Percentiles rank a stretch among this genome's conserved stretches.
phyloP scores from a whole-genome alignment of 164 flowering plant species.

The Malania oleifera region DNA sequence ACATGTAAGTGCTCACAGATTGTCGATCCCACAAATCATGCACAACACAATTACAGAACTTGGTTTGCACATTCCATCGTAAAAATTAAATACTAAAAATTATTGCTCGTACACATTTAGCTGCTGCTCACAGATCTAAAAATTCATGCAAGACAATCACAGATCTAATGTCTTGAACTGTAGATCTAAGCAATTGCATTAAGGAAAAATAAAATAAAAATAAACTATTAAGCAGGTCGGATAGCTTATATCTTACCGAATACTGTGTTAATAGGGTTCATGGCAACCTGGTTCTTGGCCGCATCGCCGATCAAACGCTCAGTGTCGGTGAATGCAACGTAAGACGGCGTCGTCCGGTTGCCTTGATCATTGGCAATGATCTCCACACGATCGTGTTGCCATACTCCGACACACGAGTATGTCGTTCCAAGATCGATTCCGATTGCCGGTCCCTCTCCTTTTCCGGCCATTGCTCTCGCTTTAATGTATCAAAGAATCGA shows the following conservation, averaged over 20 bases:
- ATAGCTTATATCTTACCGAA: conserved; percentile 27
- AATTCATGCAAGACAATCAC: too few relatives aligned
- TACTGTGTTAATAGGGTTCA: conserved; percentile 50
- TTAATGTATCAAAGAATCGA: not conserved
- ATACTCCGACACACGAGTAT: conserved; percentile 53
- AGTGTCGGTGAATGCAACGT: conserved; percentile 43
- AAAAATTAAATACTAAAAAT: too few relatives aligned
- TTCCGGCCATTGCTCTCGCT: not conserved
- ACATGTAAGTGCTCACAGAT: too few relatives aligned
- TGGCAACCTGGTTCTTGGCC: conserved; percentile 53
- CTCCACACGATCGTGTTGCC: conserved; percentile 51
- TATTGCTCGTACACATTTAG: too few relatives aligned
- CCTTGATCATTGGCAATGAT: conserved; percentile 49
- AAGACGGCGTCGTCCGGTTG: conserved; percentile 52
- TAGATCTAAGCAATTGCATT: too few relatives aligned
- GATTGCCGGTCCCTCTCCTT: conserved; percentile 23
- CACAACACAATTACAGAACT: too few relatives aligned
- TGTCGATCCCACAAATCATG: too few relatives aligned
- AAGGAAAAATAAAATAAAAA: not conserved
- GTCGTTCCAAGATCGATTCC: conserved; percentile 57
- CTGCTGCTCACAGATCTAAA: too few relatives aligned
- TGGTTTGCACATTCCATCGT: too few relatives aligned
- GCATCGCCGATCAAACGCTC: conserved; percentile 51
- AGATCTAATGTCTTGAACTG: too few relatives aligned
- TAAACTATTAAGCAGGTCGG: not conserved